Percentiles rank a stretch among this genome's conserved stretches.
These are phyloP conservation scores for Fusarium zealandicum DNA, from an alignment of 2,329 filamentous ascomycete genomes.

Conservation along the genomic window DNA sequence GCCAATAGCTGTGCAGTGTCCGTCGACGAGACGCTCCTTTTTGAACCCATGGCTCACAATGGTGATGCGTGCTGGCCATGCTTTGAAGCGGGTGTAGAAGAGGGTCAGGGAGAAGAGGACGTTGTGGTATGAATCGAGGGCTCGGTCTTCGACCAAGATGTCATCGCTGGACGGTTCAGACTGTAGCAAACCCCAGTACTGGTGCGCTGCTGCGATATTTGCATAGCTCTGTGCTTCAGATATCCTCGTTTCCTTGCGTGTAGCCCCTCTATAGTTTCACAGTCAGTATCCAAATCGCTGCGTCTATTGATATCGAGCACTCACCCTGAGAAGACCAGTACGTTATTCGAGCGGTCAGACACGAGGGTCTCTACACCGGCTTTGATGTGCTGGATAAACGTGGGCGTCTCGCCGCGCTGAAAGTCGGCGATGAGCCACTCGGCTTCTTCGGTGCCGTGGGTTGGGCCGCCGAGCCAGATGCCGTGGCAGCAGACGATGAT, in stretches of 20 bases:
- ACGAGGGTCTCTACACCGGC: conserved; percentile 65
- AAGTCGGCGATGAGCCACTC: conserved; percentile 81
- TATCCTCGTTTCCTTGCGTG: conserved; percentile 61
- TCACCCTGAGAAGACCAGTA: conserved; percentile 78
- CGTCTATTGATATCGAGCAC: not conserved
- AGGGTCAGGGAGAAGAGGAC: conserved; percentile 74
- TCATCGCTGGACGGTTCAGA: conserved; percentile 4
- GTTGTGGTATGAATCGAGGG: conserved; percentile 88
- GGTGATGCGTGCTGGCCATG: conserved; percentile 66
- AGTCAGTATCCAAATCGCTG: not conserved
- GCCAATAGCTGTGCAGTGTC: conserved; percentile 69
- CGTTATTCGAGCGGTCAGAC: conserved; percentile 50
- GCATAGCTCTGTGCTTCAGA: conserved; percentile 72
- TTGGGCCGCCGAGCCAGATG: conserved; percentile 71
- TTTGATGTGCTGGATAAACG: conserved; percentile 78
- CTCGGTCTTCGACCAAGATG: conserved; percentile 70
- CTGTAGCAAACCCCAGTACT: conserved; percentile 53
- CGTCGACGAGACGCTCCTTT: conserved; percentile 64
- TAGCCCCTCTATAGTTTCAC: conserved; percentile 61
- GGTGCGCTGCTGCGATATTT: conserved; percentile 57
- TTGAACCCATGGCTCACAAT: conserved; percentile 78
- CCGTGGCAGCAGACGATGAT: conserved; percentile 86
- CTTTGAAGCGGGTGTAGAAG: conserved; percentile 51
- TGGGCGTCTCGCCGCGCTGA: conserved; percentile 78
- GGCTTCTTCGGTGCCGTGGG: conserved; percentile 59